A percentile compares a stretch with the other conserved stretches of the same genome.
phyloP scores from a whole-genome alignment of 2,329 filamentous ascomycete genomes.

The Pyricularia pennisetigena region DNA sequence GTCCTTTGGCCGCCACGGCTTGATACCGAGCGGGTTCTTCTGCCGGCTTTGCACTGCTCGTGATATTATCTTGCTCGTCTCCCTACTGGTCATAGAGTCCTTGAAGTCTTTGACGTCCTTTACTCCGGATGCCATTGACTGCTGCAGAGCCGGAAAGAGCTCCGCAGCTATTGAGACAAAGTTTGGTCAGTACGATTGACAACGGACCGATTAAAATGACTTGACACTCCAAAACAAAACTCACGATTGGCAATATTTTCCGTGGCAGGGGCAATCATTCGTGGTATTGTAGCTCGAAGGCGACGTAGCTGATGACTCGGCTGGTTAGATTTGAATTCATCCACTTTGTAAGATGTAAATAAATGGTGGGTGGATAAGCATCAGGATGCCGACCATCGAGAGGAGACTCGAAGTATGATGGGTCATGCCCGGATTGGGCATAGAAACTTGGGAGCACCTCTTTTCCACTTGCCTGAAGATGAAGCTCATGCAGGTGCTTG shows the following conservation, averaged over 20 bases:
- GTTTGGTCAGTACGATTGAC: background rate
- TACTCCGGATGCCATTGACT: constrained; percentile 34
- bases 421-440: background rate
- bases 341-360: background rate
- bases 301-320: constrained; percentile 28
- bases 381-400: background rate
- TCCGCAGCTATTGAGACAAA: constrained; percentile 31
- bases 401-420: background rate
- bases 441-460: background rate
- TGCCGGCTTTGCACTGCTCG: constrained; percentile 42
- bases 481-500: constrained; percentile 41
- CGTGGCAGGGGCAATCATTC: constrained; percentile 34
- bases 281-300: constrained; percentile 37
- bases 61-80: constrained; percentile 38
- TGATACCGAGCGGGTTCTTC: constrained; percentile 45
- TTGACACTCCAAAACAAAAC: background rate
- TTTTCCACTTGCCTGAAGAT: constrained; percentile 35
- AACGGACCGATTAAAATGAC: background rate
- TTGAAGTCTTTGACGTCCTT: constrained; percentile 42
- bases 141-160: constrained; percentile 35
- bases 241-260: background rate
- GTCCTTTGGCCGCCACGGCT: constrained; percentile 47
- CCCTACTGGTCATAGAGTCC: constrained; percentile 33
- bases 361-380: background rate
- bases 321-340: background rate